These are phyloP conservation scores for Magnaporthales sp. DNA, from an alignment of 2,329 filamentous ascomycete genomes.

Conservation along the genomic window DNA sequence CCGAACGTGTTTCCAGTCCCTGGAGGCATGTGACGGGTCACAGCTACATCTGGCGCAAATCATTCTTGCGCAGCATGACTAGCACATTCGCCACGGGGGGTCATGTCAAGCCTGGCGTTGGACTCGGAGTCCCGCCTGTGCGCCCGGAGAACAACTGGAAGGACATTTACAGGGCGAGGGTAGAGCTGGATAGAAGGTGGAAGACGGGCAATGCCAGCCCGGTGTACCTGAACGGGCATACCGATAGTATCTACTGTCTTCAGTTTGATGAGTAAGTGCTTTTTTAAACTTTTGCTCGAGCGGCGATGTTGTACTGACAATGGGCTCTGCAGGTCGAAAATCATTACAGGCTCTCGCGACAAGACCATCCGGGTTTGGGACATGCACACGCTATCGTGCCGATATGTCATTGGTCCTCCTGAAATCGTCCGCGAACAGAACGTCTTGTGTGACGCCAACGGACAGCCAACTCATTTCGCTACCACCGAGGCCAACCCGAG, in stretches of 20 bases:
- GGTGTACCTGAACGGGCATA: slow-evolving; percentile 86
- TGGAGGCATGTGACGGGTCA: slow-evolving; percentile 42
- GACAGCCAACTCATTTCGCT: slow-evolving; percentile 45
- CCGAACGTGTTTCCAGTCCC: slow-evolving; percentile 37
- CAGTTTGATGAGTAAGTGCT: slow-evolving; percentile 85
- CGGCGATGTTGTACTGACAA: not conserved
- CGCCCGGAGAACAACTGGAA: slow-evolving; percentile 71
- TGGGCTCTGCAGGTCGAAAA: slow-evolving; percentile 61
- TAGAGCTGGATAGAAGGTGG: slow-evolving; percentile 73
- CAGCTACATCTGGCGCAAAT: slow-evolving; percentile 55
- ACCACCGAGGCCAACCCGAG: slow-evolving; percentile 26
- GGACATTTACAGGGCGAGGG: slow-evolving; percentile 70
- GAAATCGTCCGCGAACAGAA: slow-evolving; percentile 46
- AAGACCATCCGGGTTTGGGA: slow-evolving; percentile 96
- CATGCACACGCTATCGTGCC: slow-evolving; percentile 77
- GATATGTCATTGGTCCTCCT: slow-evolving; percentile 76
- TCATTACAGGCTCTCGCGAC: slow-evolving; percentile 92
- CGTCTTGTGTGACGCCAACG: slow-evolving; percentile 43
- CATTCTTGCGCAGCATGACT: slow-evolving; percentile 53
- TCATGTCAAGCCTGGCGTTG: slow-evolving; percentile 41
- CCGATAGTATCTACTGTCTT: slow-evolving; percentile 93
- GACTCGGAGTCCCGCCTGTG: slow-evolving; percentile 46
- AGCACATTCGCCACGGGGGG: slow-evolving; percentile 49
- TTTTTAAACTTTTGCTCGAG: not conserved
- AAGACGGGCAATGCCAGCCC: slow-evolving; percentile 67